Conservation (phyloP, 192 early-diverging fungal genomes). For the Coemansia sp. region DNA sequence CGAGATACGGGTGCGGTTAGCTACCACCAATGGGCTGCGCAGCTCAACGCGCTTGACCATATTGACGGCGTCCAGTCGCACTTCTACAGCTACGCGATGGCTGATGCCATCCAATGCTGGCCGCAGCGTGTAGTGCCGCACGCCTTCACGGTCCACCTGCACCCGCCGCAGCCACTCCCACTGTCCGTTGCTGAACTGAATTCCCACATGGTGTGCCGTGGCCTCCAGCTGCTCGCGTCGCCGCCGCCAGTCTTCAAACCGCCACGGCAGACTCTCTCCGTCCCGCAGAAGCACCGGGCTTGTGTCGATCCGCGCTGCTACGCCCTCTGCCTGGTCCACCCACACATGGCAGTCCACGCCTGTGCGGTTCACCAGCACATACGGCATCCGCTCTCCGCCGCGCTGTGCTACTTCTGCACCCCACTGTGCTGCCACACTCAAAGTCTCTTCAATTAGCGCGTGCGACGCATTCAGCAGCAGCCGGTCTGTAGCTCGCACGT, state of each 20-base stretch:
- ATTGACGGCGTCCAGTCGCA: constrained; percentile 67
- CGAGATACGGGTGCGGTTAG: constrained; percentile 74
- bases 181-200: constrained; percentile 77
- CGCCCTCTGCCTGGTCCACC: constrained; percentile 61
- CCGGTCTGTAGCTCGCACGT: constrained; percentile 66
- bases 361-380: constrained; percentile 85
- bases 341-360: constrained; percentile 90
- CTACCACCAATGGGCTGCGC: constrained; percentile 76
- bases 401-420: constrained; percentile 36
- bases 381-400: constrained; percentile 63
- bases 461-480: constrained; percentile 89
- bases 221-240: constrained; percentile 74
- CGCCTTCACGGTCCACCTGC: constrained; percentile 85
- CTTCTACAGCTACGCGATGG: constrained; percentile 85
- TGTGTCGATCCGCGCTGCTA: constrained; percentile 55
- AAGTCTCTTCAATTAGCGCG: constrained; percentile 68
- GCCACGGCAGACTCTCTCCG: constrained; percentile 79
- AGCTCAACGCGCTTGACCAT: constrained; percentile 93
- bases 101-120: constrained; percentile 75
- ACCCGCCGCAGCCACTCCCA: constrained; percentile 93
- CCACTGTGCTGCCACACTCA: constrained; percentile 58
- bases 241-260: constrained; percentile 95
- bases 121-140: constrained; percentile 73
- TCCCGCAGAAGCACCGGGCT: constrained; percentile 67
- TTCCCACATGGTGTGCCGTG: constrained; percentile 73